These are phyloP conservation scores for Cryoendolithus antarcticus DNA, from an alignment of 2,329 filamentous ascomycete species.

Conservation along the genomic window DNA sequence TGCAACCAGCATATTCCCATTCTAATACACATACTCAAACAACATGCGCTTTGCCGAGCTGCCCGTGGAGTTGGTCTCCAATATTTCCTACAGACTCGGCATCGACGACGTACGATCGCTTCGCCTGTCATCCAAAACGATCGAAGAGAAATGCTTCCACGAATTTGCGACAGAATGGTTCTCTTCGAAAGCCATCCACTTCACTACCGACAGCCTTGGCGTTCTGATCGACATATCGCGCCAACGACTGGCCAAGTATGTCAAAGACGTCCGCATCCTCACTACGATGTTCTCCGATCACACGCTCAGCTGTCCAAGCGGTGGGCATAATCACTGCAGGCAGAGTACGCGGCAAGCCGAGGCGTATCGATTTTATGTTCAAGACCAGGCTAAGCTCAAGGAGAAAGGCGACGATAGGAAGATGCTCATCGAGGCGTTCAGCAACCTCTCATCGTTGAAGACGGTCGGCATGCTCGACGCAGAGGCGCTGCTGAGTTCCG, in stretches of 20 bases:
- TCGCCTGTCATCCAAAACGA: constrained; percentile 14
- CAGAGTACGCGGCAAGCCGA: constrained; percentile 14
- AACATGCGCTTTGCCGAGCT: constrained; percentile 9
- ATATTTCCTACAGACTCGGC: constrained; percentile 15
- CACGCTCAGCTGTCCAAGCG: constrained; percentile 9
- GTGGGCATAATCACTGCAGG: constrained; percentile 8
- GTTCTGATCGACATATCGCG: constrained; percentile 15
- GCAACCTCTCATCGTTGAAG: constrained; percentile 9
- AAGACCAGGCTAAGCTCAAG: constrained; percentile 14
- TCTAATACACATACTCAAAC: too few species aligned
- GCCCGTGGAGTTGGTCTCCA: constrained; percentile 18
- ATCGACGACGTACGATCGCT: constrained; percentile 16
- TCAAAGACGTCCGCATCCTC: constrained; percentile 14
- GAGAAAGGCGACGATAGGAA: constrained; percentile 8
- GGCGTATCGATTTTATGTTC: constrained; percentile 13
- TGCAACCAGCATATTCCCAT: too few species aligned
- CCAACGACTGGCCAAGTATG: constrained; percentile 11
- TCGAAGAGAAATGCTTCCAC: constrained; percentile 16
- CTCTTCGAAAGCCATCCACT: constrained; percentile 12
- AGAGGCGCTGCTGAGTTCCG: constrained; percentile 1
- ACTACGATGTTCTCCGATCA: constrained; percentile 12
- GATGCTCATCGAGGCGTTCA: constrained; percentile 15
- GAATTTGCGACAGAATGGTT: constrained; percentile 20
- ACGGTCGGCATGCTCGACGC: constrained; percentile 7
- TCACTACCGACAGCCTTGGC: constrained; percentile 15